Base-by-base conservation (phyloP, 164 flowering plant genomes). In the Sextonia rubra region DNA sequence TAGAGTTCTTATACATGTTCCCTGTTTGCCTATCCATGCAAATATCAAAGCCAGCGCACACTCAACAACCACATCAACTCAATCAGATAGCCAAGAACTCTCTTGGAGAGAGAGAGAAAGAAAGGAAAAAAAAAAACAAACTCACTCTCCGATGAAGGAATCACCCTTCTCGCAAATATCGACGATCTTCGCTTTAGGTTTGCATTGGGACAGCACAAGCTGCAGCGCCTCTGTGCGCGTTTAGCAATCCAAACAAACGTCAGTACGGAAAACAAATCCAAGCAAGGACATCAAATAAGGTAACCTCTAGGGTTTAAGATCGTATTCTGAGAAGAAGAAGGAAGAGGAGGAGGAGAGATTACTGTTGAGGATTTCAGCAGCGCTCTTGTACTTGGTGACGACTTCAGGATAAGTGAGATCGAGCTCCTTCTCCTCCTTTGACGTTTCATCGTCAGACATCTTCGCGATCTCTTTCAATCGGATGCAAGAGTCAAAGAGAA, bases 391-490 rank as follows among this genome's bases (percentile, higher is more conserved):
- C 75, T 93, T 93, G 76, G 93, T 91, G 72, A 93, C 98, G 30
- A 93, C 98, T 68, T 90, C 96, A 69, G 91, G 87, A 76, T 91
- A 86, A 56, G 86, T 64, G 80, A 93, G 98, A 89, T 93, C 98
- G 82, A 91, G 73, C 96, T 91, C 96, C 85, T 80, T 85, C 94
- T 91, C 97, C 77, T 89, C 84, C 72, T 77, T 92, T 26, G 69
- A 49, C 73, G 91, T 97, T 1, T 93, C 98, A 1, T 93, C 98
- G 83, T 93, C 98, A 68, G 98, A 93, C 94, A 89, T 90, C 65
- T 15, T 62, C 26, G 4, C 65, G 12, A 37, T 37, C 44, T 37
- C 44, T 37, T 7, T 37, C 44, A 5, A 7, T 37, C 44, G 44
- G 44, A 37, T 37, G 9, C 6, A 7, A 37, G 8, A 37, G 8